These are phyloP conservation scores for Naematelia aurantialba DNA, from an alignment of 768 basidiomycete genomes.

Conservation along the genomic window DNA sequence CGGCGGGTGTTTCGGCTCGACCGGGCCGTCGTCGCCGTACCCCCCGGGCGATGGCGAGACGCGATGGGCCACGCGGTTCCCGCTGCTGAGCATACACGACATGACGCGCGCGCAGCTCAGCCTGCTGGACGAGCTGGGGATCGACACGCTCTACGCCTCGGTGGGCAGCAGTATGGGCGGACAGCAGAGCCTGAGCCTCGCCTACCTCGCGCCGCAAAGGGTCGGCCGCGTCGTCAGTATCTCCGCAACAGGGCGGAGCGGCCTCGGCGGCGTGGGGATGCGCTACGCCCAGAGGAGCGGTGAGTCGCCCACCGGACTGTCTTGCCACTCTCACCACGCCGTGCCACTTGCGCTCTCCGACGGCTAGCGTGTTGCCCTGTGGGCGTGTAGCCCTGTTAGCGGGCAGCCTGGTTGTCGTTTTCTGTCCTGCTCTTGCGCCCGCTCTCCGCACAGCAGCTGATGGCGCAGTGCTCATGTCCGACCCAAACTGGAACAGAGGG, in stretches of 20 bases:
- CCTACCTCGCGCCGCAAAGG: constrained; percentile 81
- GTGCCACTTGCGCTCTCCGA: too few species aligned
- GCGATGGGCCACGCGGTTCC: constrained; percentile 86
- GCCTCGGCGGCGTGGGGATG: constrained; percentile 89
- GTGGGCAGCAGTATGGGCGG: constrained; percentile 96
- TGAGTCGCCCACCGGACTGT: constrained; percentile 50
- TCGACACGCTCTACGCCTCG: constrained; percentile 82
- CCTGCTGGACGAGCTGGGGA: constrained; percentile 75
- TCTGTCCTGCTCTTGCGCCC: too few species aligned
- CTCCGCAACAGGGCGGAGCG: constrained; percentile 88
- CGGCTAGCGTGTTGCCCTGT: not conserved
- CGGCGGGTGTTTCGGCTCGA: constrained; percentile 96
- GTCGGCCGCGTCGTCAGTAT: constrained; percentile 90
- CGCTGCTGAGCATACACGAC: constrained; percentile 87
- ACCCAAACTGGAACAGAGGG: constrained; percentile 98
- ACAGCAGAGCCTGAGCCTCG: constrained; percentile 96
- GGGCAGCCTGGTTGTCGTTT: too few species aligned
- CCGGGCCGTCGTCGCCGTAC: constrained; percentile 83
- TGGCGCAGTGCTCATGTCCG: constrained; percentile 80
- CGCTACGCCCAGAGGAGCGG: constrained; percentile 94
- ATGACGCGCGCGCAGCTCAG: constrained; percentile 93
- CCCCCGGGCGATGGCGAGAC: constrained; percentile 54
- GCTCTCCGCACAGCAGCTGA: too few species aligned
- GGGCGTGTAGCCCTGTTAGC: too few species aligned
- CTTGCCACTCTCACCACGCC: not conserved